Base-by-base conservation (phyloP, 1,139 yeast genomes). In the Candida pseudoviswanathii region DNA sequence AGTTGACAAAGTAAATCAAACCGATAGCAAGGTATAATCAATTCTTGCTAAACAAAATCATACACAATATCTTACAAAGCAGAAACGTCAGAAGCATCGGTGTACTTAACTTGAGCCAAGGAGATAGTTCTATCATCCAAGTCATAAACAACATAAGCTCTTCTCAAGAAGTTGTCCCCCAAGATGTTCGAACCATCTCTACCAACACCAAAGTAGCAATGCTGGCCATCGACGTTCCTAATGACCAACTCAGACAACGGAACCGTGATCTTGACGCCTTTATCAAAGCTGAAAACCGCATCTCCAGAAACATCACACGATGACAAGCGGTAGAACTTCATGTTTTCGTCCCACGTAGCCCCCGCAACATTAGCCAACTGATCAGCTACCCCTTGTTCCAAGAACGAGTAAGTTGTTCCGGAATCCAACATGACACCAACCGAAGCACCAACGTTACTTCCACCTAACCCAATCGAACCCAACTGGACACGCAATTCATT, bases 101-200 rank as follows among this genome's bases (percentile, higher is more conserved):
- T 56, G 49, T 59, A 62, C 41, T 57, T 59, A 22, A 55, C 69
- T 51, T 61, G 70, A n/a, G 70, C 72, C 29, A 68, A 40, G 2
- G 65, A 58, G 44, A 67, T 59, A 5, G 58, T 55, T 29, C 50
- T 51, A 42, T 56, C 69, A 10, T 65, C 67, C 43, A 67, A 62
- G 47, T 69, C 64, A 54, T 57, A 67, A 41, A 64, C 64, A 30
- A 61, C 54, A 52, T 69, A 69, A 6, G 70, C 69, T 42, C 56
- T 56, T 57, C 71, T 60, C 60, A 69, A 65, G 50, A 68, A 66
- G 45, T 63, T 59, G 45, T 65, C 71, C 22, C 74, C 74, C 51
- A 66, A 59, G 29, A 58, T 48, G 38, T 30, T 25, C 25, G 25
- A 44, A 27, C 9, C n/a, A 26, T 40, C 26, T 10, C 41, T 41